phyloP scores from a whole-genome alignment of 192 early-diverging fungal genomes.

The Paraglomus occultum region DNA sequence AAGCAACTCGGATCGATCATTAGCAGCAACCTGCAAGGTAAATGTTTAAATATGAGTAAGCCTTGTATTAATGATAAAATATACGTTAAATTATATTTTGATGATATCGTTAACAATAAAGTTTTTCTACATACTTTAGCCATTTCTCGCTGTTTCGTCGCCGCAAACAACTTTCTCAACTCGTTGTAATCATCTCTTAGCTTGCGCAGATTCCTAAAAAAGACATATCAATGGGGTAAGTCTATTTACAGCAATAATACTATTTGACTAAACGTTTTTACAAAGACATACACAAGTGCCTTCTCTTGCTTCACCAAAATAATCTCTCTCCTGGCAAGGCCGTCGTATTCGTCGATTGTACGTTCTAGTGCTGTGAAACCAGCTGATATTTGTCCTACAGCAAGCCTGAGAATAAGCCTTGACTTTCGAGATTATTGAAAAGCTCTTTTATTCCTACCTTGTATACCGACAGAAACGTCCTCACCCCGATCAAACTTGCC shows the following conservation, averaged over 20 bases:
- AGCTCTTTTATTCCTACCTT: conserved; percentile 42
- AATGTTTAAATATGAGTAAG: conserved; percentile 1
- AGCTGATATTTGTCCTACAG: conserved; percentile 53
- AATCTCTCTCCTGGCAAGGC: conserved; percentile 54
- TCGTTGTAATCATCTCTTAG: conserved; percentile 52
- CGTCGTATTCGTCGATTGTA: conserved; percentile 59
- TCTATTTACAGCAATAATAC: background rate
- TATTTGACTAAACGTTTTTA: background rate
- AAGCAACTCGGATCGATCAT: conserved; percentile 48
- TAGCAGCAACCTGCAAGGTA: conserved; percentile 31
- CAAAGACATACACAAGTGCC: conserved; percentile 45
- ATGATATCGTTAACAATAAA: background rate
- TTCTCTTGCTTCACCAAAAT: conserved; percentile 54
- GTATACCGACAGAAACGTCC: conserved; percentile 55
- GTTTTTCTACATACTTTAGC: conserved; percentile 18
- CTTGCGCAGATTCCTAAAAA: conserved; percentile 48
- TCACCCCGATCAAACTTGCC: conserved; percentile 54
- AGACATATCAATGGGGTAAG: background rate
- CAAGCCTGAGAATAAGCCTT: background rate
- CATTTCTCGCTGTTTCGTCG: conserved; percentile 47
- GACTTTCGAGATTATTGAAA: background rate
- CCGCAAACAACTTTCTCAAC: conserved; percentile 45
- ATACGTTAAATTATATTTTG: background rate
- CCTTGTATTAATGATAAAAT: background rate
- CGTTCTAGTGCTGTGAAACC: conserved; percentile 49